Evolutionary conservation across 2,329 filamentous ascomycete genomes (phyloP), one percentile per base, ranked within the genome.

Genomic region (Ophiocordyceps camponoti-rufipedis): DNA sequence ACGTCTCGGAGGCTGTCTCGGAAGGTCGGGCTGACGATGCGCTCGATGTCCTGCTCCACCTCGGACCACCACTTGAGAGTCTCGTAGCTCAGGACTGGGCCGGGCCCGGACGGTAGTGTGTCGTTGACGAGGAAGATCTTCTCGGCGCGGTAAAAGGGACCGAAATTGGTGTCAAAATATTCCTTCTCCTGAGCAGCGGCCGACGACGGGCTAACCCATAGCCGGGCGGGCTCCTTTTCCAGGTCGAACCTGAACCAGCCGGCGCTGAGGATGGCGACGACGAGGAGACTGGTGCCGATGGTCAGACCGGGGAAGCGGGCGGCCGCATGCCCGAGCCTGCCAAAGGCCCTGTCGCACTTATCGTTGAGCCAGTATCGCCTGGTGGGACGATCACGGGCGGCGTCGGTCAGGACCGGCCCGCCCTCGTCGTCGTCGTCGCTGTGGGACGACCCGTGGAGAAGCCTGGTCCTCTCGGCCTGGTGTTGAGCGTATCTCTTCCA

Each of bases 191-290:
- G 75, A 0, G 91, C 91, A 18, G 93, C 89, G 43, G 80, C 76
- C 4, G 91, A 96, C 9, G 83, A 82, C 8, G 91, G 91, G 54
- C 89, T 88, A n/a, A 98, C 91, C 91, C 91, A 98, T 9, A 98
- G 68, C 43, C 84, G 79, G 11, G 93, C 91, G 6, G 91, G 91
- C 50, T 96, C 83, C 19, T 72, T 84, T 61, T 96, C 91, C 33
- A 98, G 71, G n/a, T 84, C 73, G 56, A 98, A 98, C 41, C 77
- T 76, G 48, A 91, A 66, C 85, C 86, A 94, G 1, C 91, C 91
- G 33, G 89, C 64, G 57, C 88, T 95, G 49, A 98, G 69, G 5
- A 94, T 59, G 1, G 70, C 74, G 11, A 95, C 82, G 3, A 91
- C 56, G 2, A 91, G 45, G n/a, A 95, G 59, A 50, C 84, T 89